phyloP scores from a whole-genome alignment of 768 basidiomycete genomes.

The Daedalea quercina region DNA sequence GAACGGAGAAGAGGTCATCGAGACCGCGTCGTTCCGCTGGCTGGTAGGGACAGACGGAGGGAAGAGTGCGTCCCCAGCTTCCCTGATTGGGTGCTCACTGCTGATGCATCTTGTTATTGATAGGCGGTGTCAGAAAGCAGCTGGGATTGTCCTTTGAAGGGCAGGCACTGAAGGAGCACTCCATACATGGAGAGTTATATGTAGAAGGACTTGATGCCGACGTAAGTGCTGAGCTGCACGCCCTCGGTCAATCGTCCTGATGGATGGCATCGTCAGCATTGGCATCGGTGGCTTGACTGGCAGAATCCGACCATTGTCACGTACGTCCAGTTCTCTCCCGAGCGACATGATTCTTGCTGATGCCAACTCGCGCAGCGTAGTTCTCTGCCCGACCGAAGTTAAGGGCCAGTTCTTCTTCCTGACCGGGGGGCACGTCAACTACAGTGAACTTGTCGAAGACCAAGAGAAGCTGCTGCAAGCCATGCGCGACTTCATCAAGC shows the following conservation, averaged over 20 bases:
- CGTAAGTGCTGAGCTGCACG: constrained; percentile 13
- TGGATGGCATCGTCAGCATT: background rate
- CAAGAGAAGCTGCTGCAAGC: background rate
- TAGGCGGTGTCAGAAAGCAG: background rate
- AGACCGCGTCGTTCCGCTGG: constrained; percentile 23
- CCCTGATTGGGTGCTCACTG: background rate
- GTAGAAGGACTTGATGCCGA: constrained; percentile 25
- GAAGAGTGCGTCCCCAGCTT: background rate
- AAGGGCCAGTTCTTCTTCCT: background rate
- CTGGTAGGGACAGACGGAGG: constrained; percentile 20
- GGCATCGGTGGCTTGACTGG: background rate
- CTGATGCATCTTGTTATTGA: background rate
- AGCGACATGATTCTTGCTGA: background rate
- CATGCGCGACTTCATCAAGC: background rate
- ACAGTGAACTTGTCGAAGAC: background rate
- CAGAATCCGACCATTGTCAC: background rate
- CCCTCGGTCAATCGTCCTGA: background rate
- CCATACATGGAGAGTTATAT: constrained; percentile 30
- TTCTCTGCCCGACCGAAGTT: background rate
- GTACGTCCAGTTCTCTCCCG: background rate
- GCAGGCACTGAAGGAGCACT: constrained; percentile 24
- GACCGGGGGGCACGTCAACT: background rate
- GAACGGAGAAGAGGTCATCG: constrained; percentile 18
- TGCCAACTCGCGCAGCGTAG: background rate
- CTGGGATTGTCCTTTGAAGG: constrained; percentile 9